Conservation (phyloP, 176 grass and related monocot genomes). For the Themeda triandra region DNA sequence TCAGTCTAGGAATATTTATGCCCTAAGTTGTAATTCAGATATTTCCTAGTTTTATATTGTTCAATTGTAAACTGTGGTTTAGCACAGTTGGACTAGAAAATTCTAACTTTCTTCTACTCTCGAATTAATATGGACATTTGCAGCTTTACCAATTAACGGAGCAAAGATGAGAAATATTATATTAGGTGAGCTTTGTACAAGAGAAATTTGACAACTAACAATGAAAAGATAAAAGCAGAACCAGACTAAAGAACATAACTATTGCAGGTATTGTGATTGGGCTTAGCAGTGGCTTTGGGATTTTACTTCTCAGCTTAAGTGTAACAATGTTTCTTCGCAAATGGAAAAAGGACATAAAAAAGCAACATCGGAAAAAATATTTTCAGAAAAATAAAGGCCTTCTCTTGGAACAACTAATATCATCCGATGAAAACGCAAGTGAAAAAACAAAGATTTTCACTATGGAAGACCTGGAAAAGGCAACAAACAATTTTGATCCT, state of each 20-base stretch:
- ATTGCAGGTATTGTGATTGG: not conserved
- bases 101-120: no score
- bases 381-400: not conserved
- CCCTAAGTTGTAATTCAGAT: not conserved
- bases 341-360: not conserved
- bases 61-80: not conserved
- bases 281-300: not conserved
- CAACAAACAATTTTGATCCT: slow-evolving; percentile 8
- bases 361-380: not conserved
- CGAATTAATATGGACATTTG: no score
- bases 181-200: not conserved
- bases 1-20: not conserved
- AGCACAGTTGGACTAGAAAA: no score
- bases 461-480: not conserved
- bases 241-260: not conserved
- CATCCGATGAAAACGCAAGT: not conserved
- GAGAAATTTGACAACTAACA: not conserved
- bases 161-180: no score
- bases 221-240: not conserved
- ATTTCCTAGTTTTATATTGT: not conserved
- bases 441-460: slow-evolving; percentile 5
- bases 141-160: not conserved
- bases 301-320: not conserved
- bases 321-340: not conserved
- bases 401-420: not conserved